Evolutionary conservation across 805 yeast genomes (phyloP), one percentile per base, ranked within the genome.

Genomic region (Starmerella lactis-condensi): DNA sequence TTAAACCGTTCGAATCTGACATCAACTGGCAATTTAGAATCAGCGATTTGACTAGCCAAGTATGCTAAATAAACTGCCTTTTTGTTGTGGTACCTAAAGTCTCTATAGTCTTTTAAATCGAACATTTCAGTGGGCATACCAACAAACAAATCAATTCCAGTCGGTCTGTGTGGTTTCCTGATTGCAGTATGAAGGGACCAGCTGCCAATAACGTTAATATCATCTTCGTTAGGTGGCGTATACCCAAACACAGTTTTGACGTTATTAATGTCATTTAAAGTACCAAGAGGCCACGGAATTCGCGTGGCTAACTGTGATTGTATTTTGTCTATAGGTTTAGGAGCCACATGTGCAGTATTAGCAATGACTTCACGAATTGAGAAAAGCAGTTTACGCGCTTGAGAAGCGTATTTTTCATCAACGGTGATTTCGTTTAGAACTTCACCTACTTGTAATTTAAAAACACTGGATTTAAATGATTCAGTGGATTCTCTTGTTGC

Each of bases 361-460:
- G 41, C 32, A 16, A 45, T 29, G 6, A 74, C 77, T 34, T 79
- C 75, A 2, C 60, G 57, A 22, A 82, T 53, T 0, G 70, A 45
- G 34, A 48, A 41, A 4, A 82, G 60, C 36, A 61, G 60, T 43
- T 71, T 70, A 22, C 83, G 67, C 15, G 73, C 51, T 32, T 68
- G 77, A 42, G 79, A 50, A 26, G 75, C 65, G 46, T 74, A 72
- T 12, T 67, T 53, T 13, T 78, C 85, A 44, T 76, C 76, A 24
- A 83, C 52, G 43, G 69, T 67, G 24, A 85, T 67, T 53, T 85
- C 96, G 42, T 69, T 67, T 43, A 89, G 58, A 24, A 89, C 60
- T 50, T 83, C 96, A 54, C 83, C 96, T 38, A 89, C 82, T 57
- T 89, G 93, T 35, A 89, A 56, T 53, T 89, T 89, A 70, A 89